A percentile compares a stretch with the other conserved stretches of the same genome.
phyloP scores from a whole-genome alignment of 768 basidiomycete species.

The Auricularia sp. region DNA sequence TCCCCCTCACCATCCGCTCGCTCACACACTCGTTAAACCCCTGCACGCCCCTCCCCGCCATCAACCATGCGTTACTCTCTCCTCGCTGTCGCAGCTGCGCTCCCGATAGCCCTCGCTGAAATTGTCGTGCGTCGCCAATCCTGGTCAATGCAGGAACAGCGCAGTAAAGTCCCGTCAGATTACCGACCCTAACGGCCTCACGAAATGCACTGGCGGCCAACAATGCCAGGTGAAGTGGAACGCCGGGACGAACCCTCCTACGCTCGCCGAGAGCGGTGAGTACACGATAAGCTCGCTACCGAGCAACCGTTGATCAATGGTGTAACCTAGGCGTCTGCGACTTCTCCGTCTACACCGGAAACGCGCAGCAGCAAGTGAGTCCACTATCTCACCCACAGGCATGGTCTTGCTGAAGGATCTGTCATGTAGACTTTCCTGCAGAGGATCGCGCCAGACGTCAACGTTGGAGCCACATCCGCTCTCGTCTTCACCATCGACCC shows the following conservation, averaged over 20 bases:
- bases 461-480: neutral
- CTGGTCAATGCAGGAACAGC: neutral
- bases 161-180: neutral
- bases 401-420: neutral
- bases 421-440: slow-evolving; percentile 1
- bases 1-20: neutral
- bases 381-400: neutral
- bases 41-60: neutral
- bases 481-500: slow-evolving; percentile 4
- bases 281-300: neutral
- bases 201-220: slow-evolving; percentile 1
- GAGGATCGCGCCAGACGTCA: neutral
- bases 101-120: neutral
- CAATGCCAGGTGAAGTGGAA: slow-evolving; percentile 1
- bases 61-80: neutral
- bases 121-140: neutral
- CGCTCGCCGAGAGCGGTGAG: neutral
- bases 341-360: neutral
- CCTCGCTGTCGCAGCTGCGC: neutral
- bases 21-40: neutral
- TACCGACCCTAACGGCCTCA: neutral
- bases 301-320: neutral
- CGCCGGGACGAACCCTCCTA: neutral
- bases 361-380: neutral
- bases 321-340: neutral